phyloP scores from a whole-genome alignment of 192 early-diverging fungal genomes.

The Phlyctochytrium arcticum region DNA sequence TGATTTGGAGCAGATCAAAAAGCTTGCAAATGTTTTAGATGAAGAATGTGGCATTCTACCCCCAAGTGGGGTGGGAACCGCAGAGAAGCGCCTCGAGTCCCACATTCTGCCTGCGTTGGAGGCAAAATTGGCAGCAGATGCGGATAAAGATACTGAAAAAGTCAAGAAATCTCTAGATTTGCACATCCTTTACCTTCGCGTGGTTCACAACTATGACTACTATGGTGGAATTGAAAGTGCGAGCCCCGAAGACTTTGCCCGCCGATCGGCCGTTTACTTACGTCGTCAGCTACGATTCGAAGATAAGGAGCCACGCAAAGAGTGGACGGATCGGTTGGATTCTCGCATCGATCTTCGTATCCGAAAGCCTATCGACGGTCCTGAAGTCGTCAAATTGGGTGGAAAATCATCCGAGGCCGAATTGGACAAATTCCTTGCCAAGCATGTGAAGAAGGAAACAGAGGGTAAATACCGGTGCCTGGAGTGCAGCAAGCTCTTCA shows the following conservation, averaged over 20 bases:
- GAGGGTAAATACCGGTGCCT: constrained; percentile 86
- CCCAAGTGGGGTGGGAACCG: constrained; percentile 18
- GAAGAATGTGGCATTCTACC: constrained; percentile 39
- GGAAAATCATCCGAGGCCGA: constrained; percentile 34
- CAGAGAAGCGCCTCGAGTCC: constrained; percentile 26
- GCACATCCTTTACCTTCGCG: constrained; percentile 78
- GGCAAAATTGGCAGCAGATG: neutral
- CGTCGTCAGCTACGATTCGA: constrained; percentile 5
- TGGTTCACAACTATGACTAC: constrained; percentile 93
- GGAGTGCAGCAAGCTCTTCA: constrained; percentile 89
- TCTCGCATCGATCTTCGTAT: constrained; percentile 50
- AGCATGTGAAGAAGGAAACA: constrained; percentile 59
- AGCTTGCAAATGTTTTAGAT: constrained; percentile 56
- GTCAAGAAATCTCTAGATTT: constrained; percentile 64
- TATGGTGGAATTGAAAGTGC: constrained; percentile 80
- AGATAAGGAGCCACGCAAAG: neutral
- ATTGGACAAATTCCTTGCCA: constrained; percentile 47
- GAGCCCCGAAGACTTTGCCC: constrained; percentile 74
- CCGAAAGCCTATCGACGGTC: constrained; percentile 15
- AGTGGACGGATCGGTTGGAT: constrained; percentile 44
- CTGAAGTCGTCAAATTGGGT: constrained; percentile 30
- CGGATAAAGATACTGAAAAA: neutral
- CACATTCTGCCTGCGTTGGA: constrained; percentile 16
- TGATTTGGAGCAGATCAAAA: constrained; percentile 66
- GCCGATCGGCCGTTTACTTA: constrained; percentile 62